Percentiles rank a stretch among this genome's conserved stretches.
Evolutionary conservation across 1,284 basidiomycete genomes (phyloP).

Genomic region (Phylloboletellus chloephorus): DNA sequence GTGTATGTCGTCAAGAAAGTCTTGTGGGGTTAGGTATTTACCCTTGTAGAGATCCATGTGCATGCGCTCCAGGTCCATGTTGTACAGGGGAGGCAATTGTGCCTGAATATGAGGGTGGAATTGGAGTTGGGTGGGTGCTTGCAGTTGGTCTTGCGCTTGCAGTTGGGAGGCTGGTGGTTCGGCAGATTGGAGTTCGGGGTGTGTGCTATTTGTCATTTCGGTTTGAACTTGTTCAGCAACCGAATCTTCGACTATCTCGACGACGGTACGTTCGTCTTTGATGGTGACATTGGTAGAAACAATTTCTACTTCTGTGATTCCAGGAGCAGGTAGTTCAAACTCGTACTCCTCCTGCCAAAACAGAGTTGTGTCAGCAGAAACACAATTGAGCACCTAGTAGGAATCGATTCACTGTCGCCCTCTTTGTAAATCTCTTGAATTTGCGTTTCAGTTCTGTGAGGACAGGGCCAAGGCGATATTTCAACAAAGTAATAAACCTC

Average conservation of each 20-base stretch:
- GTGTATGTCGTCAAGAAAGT: slow-evolving; percentile 84
- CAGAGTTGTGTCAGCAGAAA: slow-evolving; percentile 11
- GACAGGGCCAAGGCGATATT: slow-evolving; percentile 83
- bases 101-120: slow-evolving; percentile 10
- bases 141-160: slow-evolving; percentile 36
- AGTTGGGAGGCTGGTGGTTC: slow-evolving; percentile 25
- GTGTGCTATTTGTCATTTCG: slow-evolving; percentile 31
- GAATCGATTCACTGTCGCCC: slow-evolving; percentile 59
- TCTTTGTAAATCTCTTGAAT: slow-evolving; percentile 86
- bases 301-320: slow-evolving; percentile 26
- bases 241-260: slow-evolving; percentile 41
- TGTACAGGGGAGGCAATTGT: slow-evolving; percentile 43
- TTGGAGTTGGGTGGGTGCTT: slow-evolving; percentile 31
- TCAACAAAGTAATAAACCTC: slow-evolving; percentile 75
- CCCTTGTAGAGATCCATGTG: slow-evolving; percentile 82
- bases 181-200: slow-evolving; percentile 21
- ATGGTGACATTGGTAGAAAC: slow-evolving; percentile 39
- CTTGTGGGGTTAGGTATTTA: slow-evolving; percentile 81
- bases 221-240: slow-evolving; percentile 25
- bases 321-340: slow-evolving; percentile 38
- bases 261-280: slow-evolving; percentile 39
- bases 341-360: slow-evolving; percentile 65
- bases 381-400: slow-evolving; percentile 1
- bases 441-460: slow-evolving; percentile 88
- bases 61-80: slow-evolving; percentile 91